These are phyloP conservation scores for Xerocomellus intermedius DNA, from an alignment of 768 basidiomycete species.

Conservation along the genomic window DNA sequence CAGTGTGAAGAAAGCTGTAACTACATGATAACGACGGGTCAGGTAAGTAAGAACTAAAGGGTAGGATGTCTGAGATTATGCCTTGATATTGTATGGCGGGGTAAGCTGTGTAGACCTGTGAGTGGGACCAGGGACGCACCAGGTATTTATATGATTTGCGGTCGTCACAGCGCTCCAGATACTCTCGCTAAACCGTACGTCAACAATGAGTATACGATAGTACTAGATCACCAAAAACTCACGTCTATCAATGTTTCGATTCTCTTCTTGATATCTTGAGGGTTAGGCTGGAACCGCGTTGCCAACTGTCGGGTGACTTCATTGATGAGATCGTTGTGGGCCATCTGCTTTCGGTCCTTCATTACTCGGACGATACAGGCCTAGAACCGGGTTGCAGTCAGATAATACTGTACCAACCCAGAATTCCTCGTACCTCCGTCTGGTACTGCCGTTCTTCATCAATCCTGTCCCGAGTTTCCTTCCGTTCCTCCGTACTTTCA, in stretches of 20 bases:
- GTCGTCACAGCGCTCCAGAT: conserved; percentile 86
- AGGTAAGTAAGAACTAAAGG: neutral
- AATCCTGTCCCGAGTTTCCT: conserved; percentile 85
- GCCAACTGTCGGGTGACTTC: conserved; percentile 89
- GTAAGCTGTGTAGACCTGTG: neutral
- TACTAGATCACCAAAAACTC: conserved; percentile 21
- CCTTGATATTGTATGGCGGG: conserved; percentile 9
- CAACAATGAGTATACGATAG: neutral
- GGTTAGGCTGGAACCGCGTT: conserved; percentile 82
- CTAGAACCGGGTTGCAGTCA: conserved; percentile 42
- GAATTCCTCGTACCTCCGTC: conserved; percentile 63
- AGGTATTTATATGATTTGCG: conserved; percentile 87
- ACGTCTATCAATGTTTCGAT: conserved; percentile 95
- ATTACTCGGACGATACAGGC: conserved; percentile 97
- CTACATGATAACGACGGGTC: neutral
- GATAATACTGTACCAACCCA: neutral
- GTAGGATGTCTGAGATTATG: conserved; percentile 20
- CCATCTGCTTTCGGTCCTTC: conserved; percentile 92
- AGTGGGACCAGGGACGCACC: conserved; percentile 28
- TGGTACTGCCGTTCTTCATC: conserved; percentile 91
- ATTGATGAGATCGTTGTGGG: conserved; percentile 83
- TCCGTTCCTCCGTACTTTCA: conserved; percentile 82
- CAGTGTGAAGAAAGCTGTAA: neutral
- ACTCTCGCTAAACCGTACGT: conserved; percentile 67
- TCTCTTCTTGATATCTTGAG: conserved; percentile 85